phyloP scores from a whole-genome alignment of 108 stramenopile genomes.

The Heterococcus sp. region DNA sequence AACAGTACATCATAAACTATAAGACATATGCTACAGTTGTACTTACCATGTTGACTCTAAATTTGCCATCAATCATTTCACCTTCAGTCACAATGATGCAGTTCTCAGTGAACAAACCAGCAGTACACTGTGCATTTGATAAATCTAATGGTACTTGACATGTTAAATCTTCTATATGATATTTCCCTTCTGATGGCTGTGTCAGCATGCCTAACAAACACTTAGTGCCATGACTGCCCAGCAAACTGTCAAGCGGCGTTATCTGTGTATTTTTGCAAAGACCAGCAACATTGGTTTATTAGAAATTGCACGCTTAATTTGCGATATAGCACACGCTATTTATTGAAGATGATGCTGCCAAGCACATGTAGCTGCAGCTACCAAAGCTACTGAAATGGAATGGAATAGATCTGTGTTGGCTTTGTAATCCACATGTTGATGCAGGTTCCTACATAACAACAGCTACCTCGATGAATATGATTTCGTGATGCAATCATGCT shows the following conservation, averaged over 20 bases:
- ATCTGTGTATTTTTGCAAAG: neutral
- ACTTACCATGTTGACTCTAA: constrained; percentile 49
- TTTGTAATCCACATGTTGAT: too few relatives aligned
- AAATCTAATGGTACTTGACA: constrained; percentile 47
- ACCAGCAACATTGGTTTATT: neutral
- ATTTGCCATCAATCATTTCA: constrained; percentile 70
- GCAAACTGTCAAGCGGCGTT: neutral
- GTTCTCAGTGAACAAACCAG: constrained; percentile 73
- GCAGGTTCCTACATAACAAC: too few relatives aligned
- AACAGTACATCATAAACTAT: too few relatives aligned
- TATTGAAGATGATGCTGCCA: too few relatives aligned
- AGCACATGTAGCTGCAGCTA: too few relatives aligned
- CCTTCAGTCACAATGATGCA: constrained; percentile 82
- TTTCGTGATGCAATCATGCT: too few relatives aligned
- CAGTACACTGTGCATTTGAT: constrained; percentile 26
- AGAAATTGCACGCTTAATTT: too few relatives aligned
- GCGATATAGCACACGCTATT: too few relatives aligned
- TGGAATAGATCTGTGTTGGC: too few relatives aligned
- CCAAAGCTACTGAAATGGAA: too few relatives aligned
- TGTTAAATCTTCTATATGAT: constrained; percentile 53
- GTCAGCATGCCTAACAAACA: constrained; percentile 29
- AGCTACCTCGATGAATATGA: too few relatives aligned
- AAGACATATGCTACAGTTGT: too few relatives aligned
- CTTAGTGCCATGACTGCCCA: neutral
- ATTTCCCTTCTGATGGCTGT: constrained; percentile 44